A percentile compares a stretch with the other conserved stretches of the same genome.
phyloP scores from a whole-genome alignment of 352 stramenopile genomes.

The Phytophthora capsici region DNA sequence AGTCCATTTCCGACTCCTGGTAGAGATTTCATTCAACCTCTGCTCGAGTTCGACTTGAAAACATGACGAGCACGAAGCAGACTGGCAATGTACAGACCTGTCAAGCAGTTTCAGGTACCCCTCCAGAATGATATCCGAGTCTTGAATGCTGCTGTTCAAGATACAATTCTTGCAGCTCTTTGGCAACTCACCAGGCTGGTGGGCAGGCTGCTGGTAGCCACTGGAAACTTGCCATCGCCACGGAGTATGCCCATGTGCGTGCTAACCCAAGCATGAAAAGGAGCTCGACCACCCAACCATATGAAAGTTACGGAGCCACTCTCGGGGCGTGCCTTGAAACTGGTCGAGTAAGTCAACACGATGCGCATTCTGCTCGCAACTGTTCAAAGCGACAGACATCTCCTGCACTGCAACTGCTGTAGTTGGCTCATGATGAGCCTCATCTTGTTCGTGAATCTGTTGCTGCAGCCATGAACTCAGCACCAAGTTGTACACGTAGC shows the following conservation, averaged over 20 bases:
- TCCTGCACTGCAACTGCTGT: no score
- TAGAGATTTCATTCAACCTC: not conserved
- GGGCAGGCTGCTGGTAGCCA: no score
- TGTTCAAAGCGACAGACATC: no score
- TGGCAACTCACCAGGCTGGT: no score
- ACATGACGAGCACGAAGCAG: slow-evolving; percentile 1
- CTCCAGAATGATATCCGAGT: not conserved
- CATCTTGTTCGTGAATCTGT: no score
- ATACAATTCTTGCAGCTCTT: not conserved
- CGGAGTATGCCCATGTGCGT: not conserved
- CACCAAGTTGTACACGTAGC: not conserved
- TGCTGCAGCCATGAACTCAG: no score
- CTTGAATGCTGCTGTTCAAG: not conserved
- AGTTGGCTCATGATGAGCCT: no score
- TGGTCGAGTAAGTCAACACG: slow-evolving; percentile 12
- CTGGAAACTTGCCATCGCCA: not conserved
- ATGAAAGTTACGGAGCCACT: slow-evolving; percentile 15
- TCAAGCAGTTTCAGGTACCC: slow-evolving; percentile 13
- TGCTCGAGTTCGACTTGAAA: not conserved
- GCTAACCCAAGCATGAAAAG: slow-evolving; percentile 14
- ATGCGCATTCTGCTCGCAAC: slow-evolving; percentile 1
- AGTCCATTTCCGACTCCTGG: not conserved
- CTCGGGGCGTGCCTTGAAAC: slow-evolving; percentile 7
- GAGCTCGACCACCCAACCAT: slow-evolving; percentile 26
- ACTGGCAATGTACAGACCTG: not conserved